Conservation (phyloP, 2,329 filamentous ascomycete species). For the Aureobasidium uvarum region DNA sequence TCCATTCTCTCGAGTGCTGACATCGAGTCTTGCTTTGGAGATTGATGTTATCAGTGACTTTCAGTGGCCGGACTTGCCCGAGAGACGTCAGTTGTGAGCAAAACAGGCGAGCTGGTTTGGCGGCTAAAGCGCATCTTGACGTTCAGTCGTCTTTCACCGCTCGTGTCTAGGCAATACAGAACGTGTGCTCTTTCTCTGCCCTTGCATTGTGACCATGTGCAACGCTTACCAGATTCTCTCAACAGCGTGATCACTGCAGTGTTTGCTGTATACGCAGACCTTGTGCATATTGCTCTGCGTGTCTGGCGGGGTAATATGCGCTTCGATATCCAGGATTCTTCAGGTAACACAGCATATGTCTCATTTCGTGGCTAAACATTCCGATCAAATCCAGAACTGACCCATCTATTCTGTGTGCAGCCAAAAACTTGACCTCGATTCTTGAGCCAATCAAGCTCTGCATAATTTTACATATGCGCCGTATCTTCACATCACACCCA, state of each 20-base stretch:
- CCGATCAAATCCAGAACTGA: slow-evolving; percentile 10
- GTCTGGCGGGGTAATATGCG: slow-evolving; percentile 3
- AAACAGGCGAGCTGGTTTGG: slow-evolving; percentile 1
- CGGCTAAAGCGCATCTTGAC: background rate
- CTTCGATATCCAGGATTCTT: background rate
- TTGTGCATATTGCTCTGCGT: slow-evolving; percentile 13
- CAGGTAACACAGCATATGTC: slow-evolving; percentile 13
- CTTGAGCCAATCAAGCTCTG: slow-evolving; percentile 9
- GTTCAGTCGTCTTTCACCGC: background rate
- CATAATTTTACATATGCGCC: slow-evolving; percentile 11
- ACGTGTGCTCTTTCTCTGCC: slow-evolving; percentile 5
- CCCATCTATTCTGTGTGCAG: background rate
- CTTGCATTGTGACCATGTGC: slow-evolving; percentile 25
- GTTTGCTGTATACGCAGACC: slow-evolving; percentile 15
- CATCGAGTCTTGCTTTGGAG: background rate
- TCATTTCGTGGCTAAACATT: slow-evolving; percentile 2
- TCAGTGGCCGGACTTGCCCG: background rate
- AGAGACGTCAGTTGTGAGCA: background rate
- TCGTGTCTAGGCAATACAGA: slow-evolving; percentile 10
- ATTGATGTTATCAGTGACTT: background rate
- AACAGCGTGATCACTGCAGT: slow-evolving; percentile 22
- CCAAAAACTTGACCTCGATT: slow-evolving; percentile 19
- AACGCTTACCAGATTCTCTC: slow-evolving; percentile 17
- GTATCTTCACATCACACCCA: slow-evolving; percentile 6
- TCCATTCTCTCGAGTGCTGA: background rate